A percentile compares a stretch with the other conserved stretches of the same genome.
phyloP scores from a whole-genome alignment of 202 grass and related monocot species.

The Schoenoplectus triqueter region DNA sequence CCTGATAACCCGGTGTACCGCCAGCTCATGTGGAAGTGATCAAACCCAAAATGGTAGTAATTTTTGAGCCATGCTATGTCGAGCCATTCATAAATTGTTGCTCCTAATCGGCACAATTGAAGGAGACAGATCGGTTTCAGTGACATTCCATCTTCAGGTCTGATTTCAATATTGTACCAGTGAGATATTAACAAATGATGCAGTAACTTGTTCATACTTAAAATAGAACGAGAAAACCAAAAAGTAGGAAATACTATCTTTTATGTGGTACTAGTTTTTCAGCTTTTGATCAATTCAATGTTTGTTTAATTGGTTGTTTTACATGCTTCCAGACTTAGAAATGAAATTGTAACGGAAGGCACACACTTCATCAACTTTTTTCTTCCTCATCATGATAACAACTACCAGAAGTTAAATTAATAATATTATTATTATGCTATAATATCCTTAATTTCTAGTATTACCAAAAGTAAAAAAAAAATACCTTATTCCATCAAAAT shows the following conservation, averaged over 20 bases:
- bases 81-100: constrained; percentile 47
- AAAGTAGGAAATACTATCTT: not conserved
- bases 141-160: constrained; percentile 51
- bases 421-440: not conserved
- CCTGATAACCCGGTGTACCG: constrained; percentile 39
- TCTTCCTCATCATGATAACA: not conserved
- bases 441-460: not conserved
- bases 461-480: constrained; percentile 3
- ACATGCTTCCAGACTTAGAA: not conserved
- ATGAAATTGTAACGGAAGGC: not conserved
- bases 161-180: constrained; percentile 12
- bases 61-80: constrained; percentile 50
- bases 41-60: constrained; percentile 61
- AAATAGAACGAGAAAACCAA: constrained; percentile 14
- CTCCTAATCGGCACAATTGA: constrained; percentile 47
- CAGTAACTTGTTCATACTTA: not conserved
- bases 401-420: not conserved
- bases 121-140: constrained; percentile 55
- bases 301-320: not conserved
- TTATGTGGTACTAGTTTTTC: not conserved
- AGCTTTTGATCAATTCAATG: not conserved
- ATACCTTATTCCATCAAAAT: constrained; percentile 53
- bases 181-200: not conserved
- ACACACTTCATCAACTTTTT: not conserved
- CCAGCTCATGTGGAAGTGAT: constrained; percentile 52